Evolutionary conservation across 345 rosid species (phyloP), one percentile per base, ranked within the genome.

Genomic region (Psidium friedrichsthalianum): DNA sequence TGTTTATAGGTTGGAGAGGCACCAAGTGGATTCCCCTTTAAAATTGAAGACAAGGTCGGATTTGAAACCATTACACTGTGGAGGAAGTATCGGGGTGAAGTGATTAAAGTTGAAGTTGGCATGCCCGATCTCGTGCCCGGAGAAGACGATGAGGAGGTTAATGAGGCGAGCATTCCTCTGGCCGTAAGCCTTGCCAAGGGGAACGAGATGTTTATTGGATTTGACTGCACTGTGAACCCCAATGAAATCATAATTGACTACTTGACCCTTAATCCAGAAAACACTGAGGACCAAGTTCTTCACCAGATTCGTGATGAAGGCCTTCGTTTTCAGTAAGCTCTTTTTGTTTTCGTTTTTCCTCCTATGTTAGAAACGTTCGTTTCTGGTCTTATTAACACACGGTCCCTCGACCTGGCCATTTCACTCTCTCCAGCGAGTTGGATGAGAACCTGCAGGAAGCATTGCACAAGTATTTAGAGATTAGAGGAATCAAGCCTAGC

Each of bases 401-500:
- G 7, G 8, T 24, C 22, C 40, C 9, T 56, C 29, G 24, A 25
- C 36, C 54, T 61, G 20, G 58, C 36, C 59, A 42, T 55, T 82
- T 58, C 86, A 11, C 61, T 59, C 84, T 32, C 25, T 85, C 47
- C 93, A 97, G 98, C 85, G 95, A 91, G 88, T 92, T 96, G 91
- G 97, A 97, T 89, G 98, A 96, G 86, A 97, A 95, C 84, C 84
- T 97, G 86, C 94, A 92, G 91, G 93, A 93, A 82, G 94, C 92
- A 25, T 94, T 97, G 82, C 95, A 93, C 90, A 94, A 93, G 91
- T 94, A 94, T 84, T 85, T 95, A 57, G 96, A 93, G 89, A 90
- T 93, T 53, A 91, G 99, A 90, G 98, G 98, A 85, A 90, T 97
- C 87, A 93, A 90, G 84, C 95, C 98, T n/a, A 90, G 93, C 90